A percentile compares a stretch with the other conserved stretches of the same genome.
phyloP scores from a whole-genome alignment of 495 filamentous ascomycete species.

The Penicillium manginii region DNA sequence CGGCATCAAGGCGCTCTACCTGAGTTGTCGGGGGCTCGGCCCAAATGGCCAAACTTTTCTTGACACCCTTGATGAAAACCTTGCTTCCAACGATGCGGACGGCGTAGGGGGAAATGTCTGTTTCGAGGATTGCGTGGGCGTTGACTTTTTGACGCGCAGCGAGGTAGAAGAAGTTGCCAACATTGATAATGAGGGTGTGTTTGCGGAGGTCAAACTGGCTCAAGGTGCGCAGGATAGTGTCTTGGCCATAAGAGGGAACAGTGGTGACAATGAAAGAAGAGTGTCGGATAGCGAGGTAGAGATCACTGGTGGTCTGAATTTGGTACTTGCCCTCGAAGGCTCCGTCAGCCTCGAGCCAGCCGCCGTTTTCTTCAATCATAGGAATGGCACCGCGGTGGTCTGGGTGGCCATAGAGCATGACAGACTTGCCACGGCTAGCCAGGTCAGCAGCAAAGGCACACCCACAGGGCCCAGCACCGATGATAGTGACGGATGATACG shows the following conservation, averaged over 20 bases:
- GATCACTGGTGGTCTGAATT: conserved; percentile 23
- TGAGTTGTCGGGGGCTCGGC: conserved; percentile 19
- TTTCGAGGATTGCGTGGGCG: conserved; percentile 20
- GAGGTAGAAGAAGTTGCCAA: conserved; percentile 29
- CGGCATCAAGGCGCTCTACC: conserved; percentile 10
- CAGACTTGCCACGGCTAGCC: conserved; percentile 19
- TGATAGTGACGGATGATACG: conserved; percentile 16
- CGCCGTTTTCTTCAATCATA: conserved; percentile 22
- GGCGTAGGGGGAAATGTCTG: conserved; percentile 25
- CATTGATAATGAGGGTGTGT: conserved; percentile 24
- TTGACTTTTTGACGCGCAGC: conserved; percentile 24
- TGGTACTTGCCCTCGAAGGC: conserved; percentile 18
- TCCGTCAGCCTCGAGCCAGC: conserved; percentile 20
- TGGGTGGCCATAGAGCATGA: conserved; percentile 24
- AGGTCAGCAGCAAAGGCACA: conserved; percentile 26
- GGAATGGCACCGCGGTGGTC: conserved; percentile 21
- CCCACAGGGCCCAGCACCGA: conserved; percentile 23
- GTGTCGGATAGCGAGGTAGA: conserved; percentile 20
- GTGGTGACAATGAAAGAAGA: conserved; percentile 19
- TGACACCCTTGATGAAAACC: conserved; percentile 22
- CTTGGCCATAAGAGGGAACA: conserved; percentile 24
- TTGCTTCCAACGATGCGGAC: conserved; percentile 14
- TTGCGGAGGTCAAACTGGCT: conserved; percentile 21
- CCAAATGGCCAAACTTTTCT: conserved; percentile 25
- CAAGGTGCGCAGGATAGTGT: conserved; percentile 17